Percentiles rank a stretch among this genome's conserved stretches.
Conservation (phyloP, 2,329 filamentous ascomycete species). For the Coleophoma eucalyptorum region DNA sequence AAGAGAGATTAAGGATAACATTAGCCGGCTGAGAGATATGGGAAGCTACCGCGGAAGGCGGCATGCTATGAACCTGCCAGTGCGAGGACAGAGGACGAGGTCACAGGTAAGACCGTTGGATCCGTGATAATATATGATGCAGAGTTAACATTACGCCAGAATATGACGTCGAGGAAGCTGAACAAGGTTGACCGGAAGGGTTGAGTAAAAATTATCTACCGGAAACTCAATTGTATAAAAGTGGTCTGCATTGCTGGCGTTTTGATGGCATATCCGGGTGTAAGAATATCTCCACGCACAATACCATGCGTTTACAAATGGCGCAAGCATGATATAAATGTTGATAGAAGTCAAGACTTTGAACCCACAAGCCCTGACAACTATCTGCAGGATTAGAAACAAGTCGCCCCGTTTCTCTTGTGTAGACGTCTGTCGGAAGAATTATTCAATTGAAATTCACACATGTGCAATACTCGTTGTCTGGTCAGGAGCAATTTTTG, state of each 20-base stretch:
- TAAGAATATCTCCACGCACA: neutral
- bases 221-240: slow-evolving; percentile 1
- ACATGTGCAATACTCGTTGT: too few species aligned
- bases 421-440: too few species aligned
- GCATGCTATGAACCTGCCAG: slow-evolving; percentile 90
- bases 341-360: neutral
- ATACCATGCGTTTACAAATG: neutral
- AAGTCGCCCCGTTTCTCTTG: neutral
- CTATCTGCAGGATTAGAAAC: neutral
- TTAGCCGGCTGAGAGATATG: slow-evolving; percentile 82
- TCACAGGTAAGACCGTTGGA: slow-evolving; percentile 51
- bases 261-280: neutral
- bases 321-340: neutral
- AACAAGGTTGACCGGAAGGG: slow-evolving; percentile 51
- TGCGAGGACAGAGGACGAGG: slow-evolving; percentile 84
- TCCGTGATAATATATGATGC: neutral
- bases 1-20: slow-evolving; percentile 77
- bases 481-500: too few species aligned
- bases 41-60: slow-evolving; percentile 83
- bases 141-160: slow-evolving; percentile 33
- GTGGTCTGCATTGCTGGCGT: slow-evolving; percentile 1
- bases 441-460: too few species aligned
- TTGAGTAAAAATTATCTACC: slow-evolving; percentile 16
- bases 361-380: neutral
- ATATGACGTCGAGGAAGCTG: slow-evolving; percentile 55